Conservation (phyloP, 495 filamentous ascomycete genomes). For the Trypethelium eluteriae region DNA sequence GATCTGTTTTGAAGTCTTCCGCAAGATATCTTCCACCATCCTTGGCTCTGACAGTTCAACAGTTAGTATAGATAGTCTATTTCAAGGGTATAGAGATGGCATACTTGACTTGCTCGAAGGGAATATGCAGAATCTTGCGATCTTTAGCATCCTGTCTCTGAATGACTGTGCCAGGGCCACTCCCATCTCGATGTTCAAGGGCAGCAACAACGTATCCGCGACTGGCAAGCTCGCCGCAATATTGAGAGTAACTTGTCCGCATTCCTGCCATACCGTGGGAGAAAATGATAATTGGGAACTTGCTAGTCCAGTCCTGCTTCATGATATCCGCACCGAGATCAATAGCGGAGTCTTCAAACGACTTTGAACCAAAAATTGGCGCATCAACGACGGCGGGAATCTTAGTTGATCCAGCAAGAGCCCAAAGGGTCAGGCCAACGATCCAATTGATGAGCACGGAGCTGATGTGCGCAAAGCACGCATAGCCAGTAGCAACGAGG, state of each 20-base stretch:
- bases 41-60: constrained; percentile 14
- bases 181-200: constrained; percentile 49
- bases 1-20: constrained; percentile 38
- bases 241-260: constrained; percentile 47
- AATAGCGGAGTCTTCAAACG: constrained; percentile 16
- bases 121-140: neutral
- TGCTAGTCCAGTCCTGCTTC: neutral
- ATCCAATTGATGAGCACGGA: constrained; percentile 37
- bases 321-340: constrained; percentile 12
- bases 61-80: too few species aligned
- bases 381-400: constrained; percentile 43
- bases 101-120: constrained; percentile 22
- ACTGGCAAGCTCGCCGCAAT: constrained; percentile 46
- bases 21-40: constrained; percentile 15
- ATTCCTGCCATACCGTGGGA: constrained; percentile 48
- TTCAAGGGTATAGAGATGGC: neutral
- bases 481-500: constrained; percentile 45
- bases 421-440: constrained; percentile 33
- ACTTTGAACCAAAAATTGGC: constrained; percentile 33
- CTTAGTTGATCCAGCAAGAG: constrained; percentile 36
- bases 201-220: constrained; percentile 46
- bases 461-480: constrained; percentile 39
- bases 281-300: constrained; percentile 45
- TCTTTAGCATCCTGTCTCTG: constrained; percentile 25
- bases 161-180: constrained; percentile 42